These are phyloP conservation scores for Penicillium sp. DNA, from an alignment of 2,329 filamentous ascomycete genomes.

Conservation along the genomic window DNA sequence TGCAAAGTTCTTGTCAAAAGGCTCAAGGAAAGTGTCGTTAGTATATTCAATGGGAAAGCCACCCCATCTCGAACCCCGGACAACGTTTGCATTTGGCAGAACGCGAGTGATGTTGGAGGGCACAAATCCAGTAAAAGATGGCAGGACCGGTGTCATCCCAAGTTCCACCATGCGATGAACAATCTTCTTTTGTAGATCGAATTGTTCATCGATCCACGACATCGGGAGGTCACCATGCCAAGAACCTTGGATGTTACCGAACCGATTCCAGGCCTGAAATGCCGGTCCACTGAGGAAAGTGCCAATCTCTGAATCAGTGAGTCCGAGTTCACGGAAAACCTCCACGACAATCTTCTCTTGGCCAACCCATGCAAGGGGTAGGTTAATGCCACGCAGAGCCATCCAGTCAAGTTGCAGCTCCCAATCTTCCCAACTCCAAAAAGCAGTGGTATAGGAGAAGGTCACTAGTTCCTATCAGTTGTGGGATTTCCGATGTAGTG, in stretches of 20 bases:
- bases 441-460: slow-evolving; percentile 54
- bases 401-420: slow-evolving; percentile 57
- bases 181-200: slow-evolving; percentile 53
- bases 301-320: slow-evolving; percentile 48
- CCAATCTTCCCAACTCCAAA: slow-evolving; percentile 59
- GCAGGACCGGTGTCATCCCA: slow-evolving; percentile 56
- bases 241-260: slow-evolving; percentile 56
- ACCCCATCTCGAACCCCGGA: slow-evolving; percentile 49
- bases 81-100: slow-evolving; percentile 47
- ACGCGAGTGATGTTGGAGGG: slow-evolving; percentile 45
- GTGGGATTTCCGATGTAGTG: background rate
- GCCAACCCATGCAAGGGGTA: slow-evolving; percentile 56
- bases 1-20: slow-evolving; percentile 47
- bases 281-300: slow-evolving; percentile 54
- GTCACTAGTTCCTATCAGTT: slow-evolving; percentile 41
- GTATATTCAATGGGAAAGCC: slow-evolving; percentile 47
- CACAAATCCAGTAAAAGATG: slow-evolving; percentile 55
- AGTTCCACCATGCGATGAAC: slow-evolving; percentile 54
- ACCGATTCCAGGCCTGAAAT: slow-evolving; percentile 57
- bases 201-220: slow-evolving; percentile 52
- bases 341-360: slow-evolving; percentile 55
- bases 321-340: slow-evolving; percentile 49
- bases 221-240: slow-evolving; percentile 51
- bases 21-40: slow-evolving; percentile 52
- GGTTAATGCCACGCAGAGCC: slow-evolving; percentile 54